Percentiles rank a stretch among this genome's conserved stretches.
These are phyloP conservation scores for Hamigera avellanea DNA, from an alignment of 495 filamentous ascomycete genomes.

Conservation along the genomic window DNA sequence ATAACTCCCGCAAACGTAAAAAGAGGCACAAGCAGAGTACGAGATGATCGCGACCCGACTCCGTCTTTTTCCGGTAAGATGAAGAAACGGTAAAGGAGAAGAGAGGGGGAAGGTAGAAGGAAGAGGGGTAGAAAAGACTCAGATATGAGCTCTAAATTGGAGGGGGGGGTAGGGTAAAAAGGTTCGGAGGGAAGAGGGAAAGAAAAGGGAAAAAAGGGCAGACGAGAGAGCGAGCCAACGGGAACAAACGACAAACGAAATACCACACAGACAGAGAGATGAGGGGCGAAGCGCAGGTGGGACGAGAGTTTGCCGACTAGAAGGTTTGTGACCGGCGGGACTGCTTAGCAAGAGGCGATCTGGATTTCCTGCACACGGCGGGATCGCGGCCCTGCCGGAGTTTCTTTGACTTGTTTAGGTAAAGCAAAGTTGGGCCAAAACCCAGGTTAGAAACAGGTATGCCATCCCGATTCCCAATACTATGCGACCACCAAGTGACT, in stretches of 20 bases:
- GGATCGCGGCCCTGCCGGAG: constrained; percentile 1
- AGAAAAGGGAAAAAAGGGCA: constrained; percentile 16
- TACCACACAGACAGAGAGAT: constrained; percentile 16
- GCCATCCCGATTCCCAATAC: too few relatives aligned
- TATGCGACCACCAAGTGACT: neutral
- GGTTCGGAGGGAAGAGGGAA: constrained; percentile 34
- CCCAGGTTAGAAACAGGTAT: too few relatives aligned
- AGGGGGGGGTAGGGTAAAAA: constrained; percentile 14
- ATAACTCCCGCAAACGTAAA: constrained; percentile 21
- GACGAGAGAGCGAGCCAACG: constrained; percentile 7
- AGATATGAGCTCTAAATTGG: constrained; percentile 18
- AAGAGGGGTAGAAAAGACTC: constrained; percentile 21
- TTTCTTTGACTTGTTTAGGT: too few relatives aligned
- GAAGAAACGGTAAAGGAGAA: constrained; percentile 15
- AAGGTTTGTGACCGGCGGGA: too few relatives aligned
- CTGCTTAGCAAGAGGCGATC: neutral
- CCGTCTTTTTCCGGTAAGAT: constrained; percentile 27
- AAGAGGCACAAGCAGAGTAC: constrained; percentile 19
- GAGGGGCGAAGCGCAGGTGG: neutral
- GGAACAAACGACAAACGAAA: constrained; percentile 18
- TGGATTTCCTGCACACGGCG: too few relatives aligned
- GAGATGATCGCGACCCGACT: constrained; percentile 31
- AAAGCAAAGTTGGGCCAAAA: too few relatives aligned
- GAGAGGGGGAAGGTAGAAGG: constrained; percentile 17
- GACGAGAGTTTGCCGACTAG: constrained; percentile 1